Evolutionary conservation across 208 protist species (phyloP).

Genomic region (Crithidia sp.): DNA sequence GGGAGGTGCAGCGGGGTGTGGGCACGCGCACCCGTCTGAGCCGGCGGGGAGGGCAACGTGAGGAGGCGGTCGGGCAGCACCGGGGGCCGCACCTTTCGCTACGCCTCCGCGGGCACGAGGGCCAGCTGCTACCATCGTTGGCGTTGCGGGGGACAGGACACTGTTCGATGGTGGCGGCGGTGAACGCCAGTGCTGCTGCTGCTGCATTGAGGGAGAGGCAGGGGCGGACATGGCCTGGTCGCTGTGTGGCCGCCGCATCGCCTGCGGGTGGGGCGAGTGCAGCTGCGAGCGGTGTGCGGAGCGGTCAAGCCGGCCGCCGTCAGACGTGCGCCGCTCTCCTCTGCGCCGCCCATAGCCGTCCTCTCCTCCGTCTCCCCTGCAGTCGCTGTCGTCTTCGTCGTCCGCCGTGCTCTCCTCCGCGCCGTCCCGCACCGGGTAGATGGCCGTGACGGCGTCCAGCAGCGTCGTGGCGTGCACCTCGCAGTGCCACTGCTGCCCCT

Average conservation of each 20-base stretch:
- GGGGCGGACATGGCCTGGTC: constrained; percentile 8
- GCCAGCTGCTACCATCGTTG: not conserved
- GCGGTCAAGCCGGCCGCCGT: no score
- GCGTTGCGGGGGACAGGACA: not conserved
- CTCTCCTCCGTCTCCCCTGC: not conserved
- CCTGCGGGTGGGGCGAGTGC: constrained; percentile 6
- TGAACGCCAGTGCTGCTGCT: not conserved
- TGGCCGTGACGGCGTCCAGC: constrained; percentile 7
- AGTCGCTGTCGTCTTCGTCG: not conserved
- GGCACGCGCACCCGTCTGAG: no score
- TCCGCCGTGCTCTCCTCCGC: not conserved
- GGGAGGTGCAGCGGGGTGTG: constrained; percentile 10
- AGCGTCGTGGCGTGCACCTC: constrained; percentile 15
- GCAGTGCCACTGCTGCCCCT: constrained; percentile 7
- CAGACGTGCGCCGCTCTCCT: not conserved
- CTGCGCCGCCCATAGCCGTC: not conserved
- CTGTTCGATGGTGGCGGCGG: not conserved
- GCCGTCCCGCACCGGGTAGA: constrained; percentile 20
- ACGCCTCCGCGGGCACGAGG: not conserved
- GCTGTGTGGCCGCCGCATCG: not conserved
- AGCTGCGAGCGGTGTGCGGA: not conserved
- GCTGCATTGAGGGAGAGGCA: not conserved
- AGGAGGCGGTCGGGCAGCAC: no score
- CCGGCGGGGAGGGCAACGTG: no score
- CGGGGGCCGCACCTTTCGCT: constrained; percentile 5